A percentile compares a stretch with the other conserved stretches of the same genome.
Conservation (phyloP, 768 basidiomycete genomes). For the Amylocystis lapponica region DNA sequence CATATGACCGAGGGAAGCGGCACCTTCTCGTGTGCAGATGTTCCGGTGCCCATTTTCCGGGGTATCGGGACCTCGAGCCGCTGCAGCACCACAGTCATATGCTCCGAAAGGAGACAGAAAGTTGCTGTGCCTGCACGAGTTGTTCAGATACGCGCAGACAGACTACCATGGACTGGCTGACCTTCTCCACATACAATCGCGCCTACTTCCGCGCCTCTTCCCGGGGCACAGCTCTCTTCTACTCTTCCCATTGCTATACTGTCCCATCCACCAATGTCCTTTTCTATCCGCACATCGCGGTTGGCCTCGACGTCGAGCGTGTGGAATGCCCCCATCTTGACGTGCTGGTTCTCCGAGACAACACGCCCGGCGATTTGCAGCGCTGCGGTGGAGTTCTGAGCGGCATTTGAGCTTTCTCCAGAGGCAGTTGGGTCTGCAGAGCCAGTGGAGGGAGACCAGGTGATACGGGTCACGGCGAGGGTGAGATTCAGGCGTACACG, state of each 20-base stretch:
- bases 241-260: conserved; percentile 78
- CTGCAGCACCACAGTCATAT: conserved; percentile 93
- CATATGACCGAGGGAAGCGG: not conserved
- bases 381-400: conserved; percentile 39
- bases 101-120: conserved; percentile 91
- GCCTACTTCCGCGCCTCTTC: conserved; percentile 92
- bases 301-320: conserved; percentile 92
- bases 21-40: conserved; percentile 82
- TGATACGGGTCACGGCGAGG: conserved; percentile 69
- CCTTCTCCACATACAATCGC: conserved; percentile 96
- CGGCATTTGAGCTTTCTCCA: conserved; percentile 27
- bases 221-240: conserved; percentile 86
- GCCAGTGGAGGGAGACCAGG: conserved; percentile 68
- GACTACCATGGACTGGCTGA: conserved; percentile 11
- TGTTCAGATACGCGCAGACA: not conserved
- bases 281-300: conserved; percentile 86
- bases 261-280: conserved; percentile 80
- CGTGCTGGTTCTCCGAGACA: conserved; percentile 79
- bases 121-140: conserved; percentile 65
- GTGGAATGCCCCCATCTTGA: conserved; percentile 89
- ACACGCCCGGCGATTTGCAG: conserved; percentile 88
- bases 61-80: conserved; percentile 87
- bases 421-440: conserved; percentile 36
- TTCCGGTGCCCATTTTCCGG: conserved; percentile 78
- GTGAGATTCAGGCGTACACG: conserved; percentile 84